Conservation (phyloP, 2,329 filamentous ascomycete genomes). For the Alternaria ethzedia region DNA sequence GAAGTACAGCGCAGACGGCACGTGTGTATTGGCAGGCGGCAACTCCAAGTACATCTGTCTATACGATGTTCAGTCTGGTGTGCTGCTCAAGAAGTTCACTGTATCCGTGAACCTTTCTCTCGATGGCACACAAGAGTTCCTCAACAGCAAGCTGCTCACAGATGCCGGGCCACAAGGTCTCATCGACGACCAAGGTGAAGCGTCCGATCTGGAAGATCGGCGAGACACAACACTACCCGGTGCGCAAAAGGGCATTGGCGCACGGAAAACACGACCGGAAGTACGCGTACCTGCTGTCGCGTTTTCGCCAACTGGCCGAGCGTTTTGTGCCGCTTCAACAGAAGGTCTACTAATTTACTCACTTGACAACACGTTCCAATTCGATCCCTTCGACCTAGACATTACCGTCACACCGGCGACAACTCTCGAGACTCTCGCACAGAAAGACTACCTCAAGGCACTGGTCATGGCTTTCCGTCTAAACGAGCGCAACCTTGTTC, state of each 20-base stretch:
- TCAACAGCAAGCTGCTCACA: slow-evolving; percentile 90
- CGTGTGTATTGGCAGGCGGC: slow-evolving; percentile 85
- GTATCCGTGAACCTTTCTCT: slow-evolving; percentile 95
- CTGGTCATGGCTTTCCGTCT: slow-evolving; percentile 97
- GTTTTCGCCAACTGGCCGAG: slow-evolving; percentile 86
- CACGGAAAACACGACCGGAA: slow-evolving; percentile 78
- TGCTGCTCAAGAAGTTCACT: slow-evolving; percentile 91
- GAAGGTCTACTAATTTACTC: slow-evolving; percentile 95
- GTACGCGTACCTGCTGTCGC: slow-evolving; percentile 83
- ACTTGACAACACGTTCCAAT: slow-evolving; percentile 80
- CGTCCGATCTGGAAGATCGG: slow-evolving; percentile 85
- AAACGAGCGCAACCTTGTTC: slow-evolving; percentile 82
- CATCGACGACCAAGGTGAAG: slow-evolving; percentile 87
- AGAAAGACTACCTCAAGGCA: slow-evolving; percentile 86
- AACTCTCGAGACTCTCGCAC: slow-evolving; percentile 70
- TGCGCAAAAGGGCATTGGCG: slow-evolving; percentile 85
- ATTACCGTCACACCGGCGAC: slow-evolving; percentile 88
- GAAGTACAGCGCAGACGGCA: slow-evolving; percentile 89
- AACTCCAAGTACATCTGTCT: slow-evolving; percentile 99
- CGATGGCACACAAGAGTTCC: slow-evolving; percentile 93
- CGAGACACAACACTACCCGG: slow-evolving; percentile 82
- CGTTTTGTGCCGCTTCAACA: slow-evolving; percentile 94
- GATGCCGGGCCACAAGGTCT: slow-evolving; percentile 85
- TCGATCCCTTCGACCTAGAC: slow-evolving; percentile 96
- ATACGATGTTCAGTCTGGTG: slow-evolving; percentile 92